These are phyloP conservation scores for Coemansia sp. DNA, from an alignment of 192 early-diverging fungal species.

Conservation along the genomic window DNA sequence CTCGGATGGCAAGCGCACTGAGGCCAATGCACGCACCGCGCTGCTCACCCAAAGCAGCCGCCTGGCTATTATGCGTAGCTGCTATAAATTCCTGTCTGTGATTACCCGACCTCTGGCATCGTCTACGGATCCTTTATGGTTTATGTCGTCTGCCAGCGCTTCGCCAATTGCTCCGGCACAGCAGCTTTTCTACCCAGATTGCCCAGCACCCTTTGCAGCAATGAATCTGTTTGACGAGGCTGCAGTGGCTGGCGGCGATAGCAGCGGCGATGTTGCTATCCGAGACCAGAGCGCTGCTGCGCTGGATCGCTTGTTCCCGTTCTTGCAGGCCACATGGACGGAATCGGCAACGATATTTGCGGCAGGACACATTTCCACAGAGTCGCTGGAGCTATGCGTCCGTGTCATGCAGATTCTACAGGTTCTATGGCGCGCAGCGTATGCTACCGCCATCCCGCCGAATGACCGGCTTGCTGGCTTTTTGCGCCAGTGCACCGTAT, in stretches of 20 bases:
- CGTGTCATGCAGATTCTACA: conserved; percentile 64
- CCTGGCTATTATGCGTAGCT: conserved; percentile 44
- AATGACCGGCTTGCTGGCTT: conserved; percentile 53
- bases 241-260: background rate
- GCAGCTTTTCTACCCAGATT: conserved; percentile 30
- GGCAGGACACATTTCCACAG: conserved; percentile 36
- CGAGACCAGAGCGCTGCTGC: conserved; percentile 32
- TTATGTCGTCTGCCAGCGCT: conserved; percentile 18
- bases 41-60: conserved; percentile 35
- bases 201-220: conserved; percentile 22
- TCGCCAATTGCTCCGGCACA: background rate
- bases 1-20: conserved; percentile 6
- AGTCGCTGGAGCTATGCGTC: conserved; percentile 62
- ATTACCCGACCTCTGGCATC: conserved; percentile 16
- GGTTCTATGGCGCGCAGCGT: conserved; percentile 66
- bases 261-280: conserved; percentile 9
- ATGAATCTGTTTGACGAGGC: conserved; percentile 40
- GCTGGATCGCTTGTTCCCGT: conserved; percentile 58
- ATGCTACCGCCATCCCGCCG: conserved; percentile 27
- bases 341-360: conserved; percentile 75
- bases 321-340: conserved; percentile 75
- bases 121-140: conserved; percentile 26
- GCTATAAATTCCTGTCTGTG: conserved; percentile 37
- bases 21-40: conserved; percentile 31
- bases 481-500: conserved; percentile 64